Evolutionary conservation across 176 grass and related monocot genomes (phyloP), one percentile per base, ranked within the genome.

Genomic region (Alopecurus myosuroides): DNA sequence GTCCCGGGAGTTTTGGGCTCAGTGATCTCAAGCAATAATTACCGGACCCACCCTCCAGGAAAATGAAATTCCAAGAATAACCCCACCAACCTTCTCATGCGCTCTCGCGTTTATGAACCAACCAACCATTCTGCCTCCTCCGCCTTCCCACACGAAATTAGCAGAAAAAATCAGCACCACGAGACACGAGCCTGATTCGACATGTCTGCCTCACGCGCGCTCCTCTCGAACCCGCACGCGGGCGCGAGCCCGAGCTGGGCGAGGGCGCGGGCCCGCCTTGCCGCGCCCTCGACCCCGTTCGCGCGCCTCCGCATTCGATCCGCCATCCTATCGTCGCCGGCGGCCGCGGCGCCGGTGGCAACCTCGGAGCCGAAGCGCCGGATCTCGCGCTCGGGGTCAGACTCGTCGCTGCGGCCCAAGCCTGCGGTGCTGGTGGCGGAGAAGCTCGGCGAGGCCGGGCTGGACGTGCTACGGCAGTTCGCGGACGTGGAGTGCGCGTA

Each of bases 381-480:
- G 76, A 65, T 80, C 49, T 57, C 84, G 41, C 39, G 48, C 1
- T 3, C 80, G 0, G 81, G 58, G 0, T 75, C 85, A 37, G 25
- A 65, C n/a, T 56, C 78, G 8, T 20, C 56, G 69, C 65, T 72
- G 46, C 56, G 28, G 64, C 50, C 90, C 4, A 92, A 92, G 84
- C 92, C 90, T 0, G 85, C 92, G 14, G 89, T 94, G 69, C 87
- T 94, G 36, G 80, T 94, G 45, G 86, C 92, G 6, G 92, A 94
- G 90, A 94, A 92, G 73, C 89, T 94, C 72, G 87, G 90, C 77
- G 87, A 90, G 56, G 86, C 87, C 23, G 93, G 90, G 9, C 89
- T 94, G 7, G 74, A 70, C 11, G 87, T 94, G 76, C 93, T 94
- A 63, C 87, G 93, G 0, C 50, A 83, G 73, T 92, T 86, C 64